Evolutionary conservation across 1,139 yeast species (phyloP).

Genomic region (Hansenula lynferdii): DNA sequence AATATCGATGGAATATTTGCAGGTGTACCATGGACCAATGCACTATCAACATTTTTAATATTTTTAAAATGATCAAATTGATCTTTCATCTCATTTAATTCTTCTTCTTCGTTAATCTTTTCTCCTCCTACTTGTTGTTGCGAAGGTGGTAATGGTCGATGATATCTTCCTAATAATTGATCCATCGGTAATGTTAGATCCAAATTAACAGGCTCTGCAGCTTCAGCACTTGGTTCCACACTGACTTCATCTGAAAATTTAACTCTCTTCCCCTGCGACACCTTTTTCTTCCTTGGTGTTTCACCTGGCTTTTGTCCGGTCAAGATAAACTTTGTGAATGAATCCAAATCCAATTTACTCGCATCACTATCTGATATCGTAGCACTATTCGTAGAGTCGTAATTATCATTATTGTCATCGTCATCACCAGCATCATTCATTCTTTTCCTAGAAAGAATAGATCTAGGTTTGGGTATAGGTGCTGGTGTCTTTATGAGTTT

Average conservation of each 20-base stretch:
- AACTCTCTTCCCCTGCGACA: conserved; percentile 43
- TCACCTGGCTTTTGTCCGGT: conserved; percentile 66
- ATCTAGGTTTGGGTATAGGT: conserved; percentile 62
- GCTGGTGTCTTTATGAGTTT: conserved; percentile 46
- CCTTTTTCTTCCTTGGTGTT: conserved; percentile 28
- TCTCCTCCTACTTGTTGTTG: conserved; percentile 25
- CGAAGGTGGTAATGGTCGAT: conserved; percentile 25
- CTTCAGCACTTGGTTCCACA: conserved; percentile 15
- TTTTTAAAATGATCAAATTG: conserved; percentile 63
- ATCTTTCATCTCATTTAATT: conserved; percentile 61
- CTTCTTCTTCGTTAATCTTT: conserved; percentile 48
- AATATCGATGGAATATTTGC: conserved; percentile 37
- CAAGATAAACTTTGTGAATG: conserved; percentile 67
- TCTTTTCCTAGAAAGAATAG: conserved; percentile 57
- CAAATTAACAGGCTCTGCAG: conserved; percentile 24
- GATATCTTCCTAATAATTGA: conserved; percentile 48
- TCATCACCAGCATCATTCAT: conserved; percentile 38
- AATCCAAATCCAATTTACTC: conserved; percentile 55
- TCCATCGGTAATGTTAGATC: conserved; percentile 74
- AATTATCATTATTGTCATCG: conserved; percentile 22
- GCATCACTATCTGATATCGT: conserved; percentile 4
- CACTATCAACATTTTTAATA: conserved; percentile 59
- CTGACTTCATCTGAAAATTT: conserved; percentile 58
- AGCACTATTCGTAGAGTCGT: neutral
- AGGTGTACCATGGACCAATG: conserved; percentile 54